Conservation (phyloP, 306 rosid species). For the Lagenaria siceraria region DNA sequence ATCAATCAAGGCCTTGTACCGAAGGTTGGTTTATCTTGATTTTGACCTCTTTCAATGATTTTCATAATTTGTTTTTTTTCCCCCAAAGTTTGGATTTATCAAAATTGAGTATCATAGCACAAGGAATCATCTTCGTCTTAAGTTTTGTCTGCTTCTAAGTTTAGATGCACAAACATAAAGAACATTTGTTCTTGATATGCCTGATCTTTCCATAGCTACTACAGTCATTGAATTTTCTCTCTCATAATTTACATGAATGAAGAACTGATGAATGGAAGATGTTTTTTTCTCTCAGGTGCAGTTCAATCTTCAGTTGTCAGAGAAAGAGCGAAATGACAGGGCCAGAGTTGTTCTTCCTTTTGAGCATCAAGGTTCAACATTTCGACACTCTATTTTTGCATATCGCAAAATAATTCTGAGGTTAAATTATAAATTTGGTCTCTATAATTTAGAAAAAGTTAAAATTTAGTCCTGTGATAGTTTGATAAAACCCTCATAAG, state of each 20-base stretch:
- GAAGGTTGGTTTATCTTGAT: slow-evolving; percentile 43
- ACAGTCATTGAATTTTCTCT: background rate
- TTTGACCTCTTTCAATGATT: background rate
- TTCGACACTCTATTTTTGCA: background rate
- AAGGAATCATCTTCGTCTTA: background rate
- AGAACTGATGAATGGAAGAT: background rate
- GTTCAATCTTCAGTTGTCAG: slow-evolving; percentile 76
- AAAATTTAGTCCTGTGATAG: no score
- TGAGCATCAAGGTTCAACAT: slow-evolving; percentile 70
- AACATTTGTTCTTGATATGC: background rate
- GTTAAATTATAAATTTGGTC: no score
- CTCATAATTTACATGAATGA: background rate
- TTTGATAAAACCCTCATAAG: no score
- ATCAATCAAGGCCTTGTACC: slow-evolving; percentile 50
- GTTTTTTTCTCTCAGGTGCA: slow-evolving; percentile 49
- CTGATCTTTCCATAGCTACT: background rate
- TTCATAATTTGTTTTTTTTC: no score
- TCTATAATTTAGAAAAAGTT: no score
- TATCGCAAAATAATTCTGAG: background rate
- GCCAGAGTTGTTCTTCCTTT: slow-evolving; percentile 89
- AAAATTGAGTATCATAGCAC: background rate
- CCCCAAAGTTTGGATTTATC: background rate
- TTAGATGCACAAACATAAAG: background rate
- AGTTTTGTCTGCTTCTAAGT: background rate
- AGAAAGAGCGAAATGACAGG: slow-evolving; percentile 79